Base-by-base conservation (phyloP, 768 basidiomycete species). In the Phlebiopsis flavidoalba region DNA sequence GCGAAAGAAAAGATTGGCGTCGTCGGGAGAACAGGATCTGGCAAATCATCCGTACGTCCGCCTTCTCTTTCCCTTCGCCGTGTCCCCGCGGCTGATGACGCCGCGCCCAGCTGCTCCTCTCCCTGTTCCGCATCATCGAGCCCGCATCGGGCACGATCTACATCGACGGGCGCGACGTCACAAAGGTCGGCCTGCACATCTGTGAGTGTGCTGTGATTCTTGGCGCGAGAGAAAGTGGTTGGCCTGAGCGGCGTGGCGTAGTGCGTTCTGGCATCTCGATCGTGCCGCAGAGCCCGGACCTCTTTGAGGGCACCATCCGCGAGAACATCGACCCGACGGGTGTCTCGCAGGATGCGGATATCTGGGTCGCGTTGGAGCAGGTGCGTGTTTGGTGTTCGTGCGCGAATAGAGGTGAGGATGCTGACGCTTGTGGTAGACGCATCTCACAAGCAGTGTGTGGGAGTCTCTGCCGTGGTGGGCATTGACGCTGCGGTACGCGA, bases 321-420 rank as follows among this genome's bases (percentile, higher is more conserved):
- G 86, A 93, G 65, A 97, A 97, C 68, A 88, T 97, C 59, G 95
- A 97, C 71, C 95, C 95, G 8, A 81, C 89, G 17, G 88, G 88
- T 0, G 76, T 80, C 60, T 75, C 91, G 62, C 76, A 80, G 17
- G 95, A 98, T 72, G 81, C 74, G 1, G 88, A 92, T 61, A 91
- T 98, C 24, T 98, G 96, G 96, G 75, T 75, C 14, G 92, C 95
- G 10, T 79, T 98, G 35, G 83, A 85, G 63, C 89, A 95, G 72
- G 76, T 75, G 55, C 21, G 80, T 78, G 12, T 8, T 47, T 45
- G 21, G 31, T 36, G 14, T 3, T 36, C 31, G 21, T 62, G 33
- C 58, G n/a, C 15, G 43, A 35, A 22, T 0, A 8, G 56, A 31
- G 50, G 52, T 11, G 21, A n/a, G 17, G 10, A 10, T 53, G 22